Conservation (phyloP, 805 yeast genomes). For the Nakazawaea wickerhamii region DNA sequence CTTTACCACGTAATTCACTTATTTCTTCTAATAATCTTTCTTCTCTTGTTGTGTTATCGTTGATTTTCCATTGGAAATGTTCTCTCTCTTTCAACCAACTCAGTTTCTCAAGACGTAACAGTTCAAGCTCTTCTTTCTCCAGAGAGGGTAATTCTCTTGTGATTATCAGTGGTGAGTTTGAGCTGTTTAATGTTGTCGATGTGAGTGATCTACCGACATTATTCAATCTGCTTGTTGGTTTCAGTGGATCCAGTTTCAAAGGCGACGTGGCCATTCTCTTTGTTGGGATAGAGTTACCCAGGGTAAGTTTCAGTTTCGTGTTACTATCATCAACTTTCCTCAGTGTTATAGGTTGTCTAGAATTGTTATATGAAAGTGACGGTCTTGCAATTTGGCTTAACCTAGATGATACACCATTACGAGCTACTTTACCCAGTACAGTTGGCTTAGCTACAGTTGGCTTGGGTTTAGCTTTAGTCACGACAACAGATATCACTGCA, state of each 20-base stretch:
- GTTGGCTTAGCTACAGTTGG: slow-evolving; percentile 11
- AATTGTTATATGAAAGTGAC: slow-evolving; percentile 12
- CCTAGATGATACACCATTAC: slow-evolving; percentile 3
- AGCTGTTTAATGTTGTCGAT: slow-evolving; percentile 9
- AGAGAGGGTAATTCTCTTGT: slow-evolving; percentile 14
- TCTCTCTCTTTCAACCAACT: slow-evolving; percentile 36
- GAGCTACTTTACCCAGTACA: slow-evolving; percentile 5
- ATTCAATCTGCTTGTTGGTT: slow-evolving; percentile 3
- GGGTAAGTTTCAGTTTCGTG: too few species aligned
- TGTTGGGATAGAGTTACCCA: slow-evolving; percentile 40
- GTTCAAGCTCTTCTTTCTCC: slow-evolving; percentile 43
- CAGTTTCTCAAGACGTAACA: slow-evolving; percentile 48
- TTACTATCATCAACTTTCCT: too few species aligned
- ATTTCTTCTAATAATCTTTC: slow-evolving; percentile 29
- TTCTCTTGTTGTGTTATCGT: slow-evolving; percentile 25
- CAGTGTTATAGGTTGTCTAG: slow-evolving; percentile 14
- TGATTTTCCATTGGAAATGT: slow-evolving; percentile 23
- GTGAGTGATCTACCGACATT: slow-evolving; percentile 12
- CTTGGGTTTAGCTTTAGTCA: slow-evolving; percentile 26
- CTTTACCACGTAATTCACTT: slow-evolving; percentile 26
- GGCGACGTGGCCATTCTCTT: slow-evolving; percentile 73
- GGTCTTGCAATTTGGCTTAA: slow-evolving; percentile 9
- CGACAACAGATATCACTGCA: slow-evolving; percentile 43
- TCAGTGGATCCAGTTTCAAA: slow-evolving; percentile 33
- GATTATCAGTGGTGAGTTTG: slow-evolving; percentile 13